phyloP scores from a whole-genome alignment of 805 yeast genomes.

The Diddensiella santjacobensis region DNA sequence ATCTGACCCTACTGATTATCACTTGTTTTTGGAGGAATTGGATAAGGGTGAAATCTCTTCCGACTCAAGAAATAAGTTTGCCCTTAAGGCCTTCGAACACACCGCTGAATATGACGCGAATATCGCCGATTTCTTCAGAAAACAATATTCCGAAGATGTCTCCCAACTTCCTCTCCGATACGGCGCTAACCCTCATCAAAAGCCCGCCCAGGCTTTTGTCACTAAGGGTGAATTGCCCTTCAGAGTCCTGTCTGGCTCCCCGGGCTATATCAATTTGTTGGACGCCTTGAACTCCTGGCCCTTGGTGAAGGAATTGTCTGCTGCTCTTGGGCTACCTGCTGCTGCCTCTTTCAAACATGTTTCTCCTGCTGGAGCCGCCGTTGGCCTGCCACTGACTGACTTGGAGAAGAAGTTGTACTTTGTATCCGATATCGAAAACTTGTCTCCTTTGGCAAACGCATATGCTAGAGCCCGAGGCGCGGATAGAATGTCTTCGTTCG shows the following conservation, averaged over 20 bases:
- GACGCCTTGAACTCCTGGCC: slow-evolving; percentile 99
- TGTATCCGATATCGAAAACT: slow-evolving; percentile 88
- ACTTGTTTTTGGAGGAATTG: slow-evolving; percentile 80
- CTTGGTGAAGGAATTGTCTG: slow-evolving; percentile 91
- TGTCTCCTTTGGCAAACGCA: slow-evolving; percentile 95
- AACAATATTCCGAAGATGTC: slow-evolving; percentile 85
- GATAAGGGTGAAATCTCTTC: slow-evolving; percentile 61
- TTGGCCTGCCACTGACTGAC: slow-evolving; percentile 88
- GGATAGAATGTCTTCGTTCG: slow-evolving; percentile 98
- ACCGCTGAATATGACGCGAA: slow-evolving; percentile 97
- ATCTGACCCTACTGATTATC: slow-evolving; percentile 92
- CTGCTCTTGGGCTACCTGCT: slow-evolving; percentile 92
- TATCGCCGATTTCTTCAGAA: slow-evolving; percentile 91
- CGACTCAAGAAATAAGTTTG: slow-evolving; percentile 74
- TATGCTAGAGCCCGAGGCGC: slow-evolving; percentile 99
- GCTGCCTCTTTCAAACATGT: slow-evolving; percentile 99
- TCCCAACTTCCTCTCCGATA: slow-evolving; percentile 93
- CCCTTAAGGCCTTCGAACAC: slow-evolving; percentile 96
- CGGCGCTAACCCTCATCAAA: slow-evolving; percentile 99
- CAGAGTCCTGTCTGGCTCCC: slow-evolving; percentile 89
- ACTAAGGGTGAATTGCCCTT: slow-evolving; percentile 85
- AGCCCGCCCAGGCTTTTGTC: slow-evolving; percentile 97
- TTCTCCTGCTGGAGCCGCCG: slow-evolving; percentile 98
- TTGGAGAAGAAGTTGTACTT: slow-evolving; percentile 93
- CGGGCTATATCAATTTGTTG: slow-evolving; percentile 94